phyloP scores from a whole-genome alignment of 352 stramenopile species.

The Globisporangium megalacanthum region DNA sequence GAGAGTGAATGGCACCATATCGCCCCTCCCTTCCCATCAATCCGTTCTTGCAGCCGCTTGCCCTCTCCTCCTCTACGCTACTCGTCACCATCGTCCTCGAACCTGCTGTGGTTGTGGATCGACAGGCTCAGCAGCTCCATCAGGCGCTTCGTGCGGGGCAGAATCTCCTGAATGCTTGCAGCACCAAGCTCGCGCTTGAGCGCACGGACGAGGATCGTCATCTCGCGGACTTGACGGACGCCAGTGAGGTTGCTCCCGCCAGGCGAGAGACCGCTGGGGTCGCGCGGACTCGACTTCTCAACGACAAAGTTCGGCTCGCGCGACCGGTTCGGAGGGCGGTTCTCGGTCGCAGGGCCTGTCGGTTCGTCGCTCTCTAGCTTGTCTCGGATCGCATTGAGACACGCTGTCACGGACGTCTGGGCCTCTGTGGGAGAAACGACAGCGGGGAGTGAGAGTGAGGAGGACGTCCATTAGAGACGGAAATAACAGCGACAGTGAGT shows the following conservation, averaged over 20 bases:
- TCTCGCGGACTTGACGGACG: constrained; percentile 66
- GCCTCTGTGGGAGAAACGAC: constrained; percentile 20
- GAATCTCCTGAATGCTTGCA: constrained; percentile 63
- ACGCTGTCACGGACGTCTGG: constrained; percentile 36
- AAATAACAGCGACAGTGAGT: no score
- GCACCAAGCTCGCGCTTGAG: constrained; percentile 77
- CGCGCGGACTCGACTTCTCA: constrained; percentile 17
- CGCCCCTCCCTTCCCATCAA: background rate
- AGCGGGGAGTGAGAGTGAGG: background rate
- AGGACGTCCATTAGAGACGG: background rate
- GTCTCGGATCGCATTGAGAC: constrained; percentile 45
- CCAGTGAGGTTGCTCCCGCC: constrained; percentile 34
- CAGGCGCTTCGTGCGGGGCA: constrained; percentile 66
- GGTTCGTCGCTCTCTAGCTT: constrained; percentile 18
- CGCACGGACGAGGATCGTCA: constrained; percentile 61
- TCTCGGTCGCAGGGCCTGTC: background rate
- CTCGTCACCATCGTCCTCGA: constrained; percentile 8
- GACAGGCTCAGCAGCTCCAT: constrained; percentile 81
- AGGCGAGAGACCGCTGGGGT: background rate
- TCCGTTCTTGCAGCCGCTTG: no score
- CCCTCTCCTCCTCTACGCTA: background rate
- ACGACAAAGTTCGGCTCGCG: constrained; percentile 59
- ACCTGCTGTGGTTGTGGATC: constrained; percentile 30
- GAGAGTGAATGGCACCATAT: background rate
- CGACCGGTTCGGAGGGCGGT: constrained; percentile 2